Evolutionary conservation across 2,329 filamentous ascomycete genomes (phyloP).

Genomic region (Tolypocladium album): DNA sequence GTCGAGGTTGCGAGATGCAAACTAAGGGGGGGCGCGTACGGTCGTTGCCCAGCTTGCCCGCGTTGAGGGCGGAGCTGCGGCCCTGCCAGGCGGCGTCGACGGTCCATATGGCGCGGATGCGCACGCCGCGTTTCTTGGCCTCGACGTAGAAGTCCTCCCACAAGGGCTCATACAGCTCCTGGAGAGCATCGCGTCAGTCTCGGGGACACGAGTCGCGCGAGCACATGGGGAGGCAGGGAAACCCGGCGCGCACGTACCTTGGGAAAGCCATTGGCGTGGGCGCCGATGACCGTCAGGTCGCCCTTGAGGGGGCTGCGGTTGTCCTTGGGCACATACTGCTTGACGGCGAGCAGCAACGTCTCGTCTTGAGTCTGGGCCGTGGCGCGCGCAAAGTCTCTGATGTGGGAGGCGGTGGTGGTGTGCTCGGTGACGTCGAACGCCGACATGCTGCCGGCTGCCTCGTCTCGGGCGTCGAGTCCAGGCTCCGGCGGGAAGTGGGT

Average conservation of each 20-base stretch:
- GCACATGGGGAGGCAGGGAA: background rate
- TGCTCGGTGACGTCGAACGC: slow-evolving; percentile 63
- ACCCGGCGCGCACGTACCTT: slow-evolving; percentile 64
- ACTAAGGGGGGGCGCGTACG: no score
- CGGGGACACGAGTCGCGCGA: background rate
- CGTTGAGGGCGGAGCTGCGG: slow-evolving; percentile 67
- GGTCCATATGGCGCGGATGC: slow-evolving; percentile 79
- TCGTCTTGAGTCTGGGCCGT: slow-evolving; percentile 66
- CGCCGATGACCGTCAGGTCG: slow-evolving; percentile 75
- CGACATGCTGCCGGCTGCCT: slow-evolving; percentile 1
- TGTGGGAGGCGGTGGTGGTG: slow-evolving; percentile 61
- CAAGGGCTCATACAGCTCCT: slow-evolving; percentile 87
- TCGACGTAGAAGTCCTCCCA: slow-evolving; percentile 70
- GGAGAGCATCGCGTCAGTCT: background rate
- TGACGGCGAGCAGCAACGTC: slow-evolving; percentile 61
- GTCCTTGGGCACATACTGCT: slow-evolving; percentile 75
- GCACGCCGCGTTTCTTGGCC: slow-evolving; percentile 48
- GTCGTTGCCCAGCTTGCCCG: slow-evolving; percentile 68
- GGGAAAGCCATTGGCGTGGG: slow-evolving; percentile 86
- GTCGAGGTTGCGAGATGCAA: background rate
- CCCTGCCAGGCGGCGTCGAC: slow-evolving; percentile 84
- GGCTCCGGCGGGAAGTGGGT: background rate
- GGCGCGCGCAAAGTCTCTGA: slow-evolving; percentile 69
- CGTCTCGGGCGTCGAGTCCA: background rate
- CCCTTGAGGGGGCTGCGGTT: slow-evolving; percentile 58